Evolutionary conservation across 2,329 filamentous ascomycete species (phyloP).

Genomic region (Colletotrichum tabaci): DNA sequence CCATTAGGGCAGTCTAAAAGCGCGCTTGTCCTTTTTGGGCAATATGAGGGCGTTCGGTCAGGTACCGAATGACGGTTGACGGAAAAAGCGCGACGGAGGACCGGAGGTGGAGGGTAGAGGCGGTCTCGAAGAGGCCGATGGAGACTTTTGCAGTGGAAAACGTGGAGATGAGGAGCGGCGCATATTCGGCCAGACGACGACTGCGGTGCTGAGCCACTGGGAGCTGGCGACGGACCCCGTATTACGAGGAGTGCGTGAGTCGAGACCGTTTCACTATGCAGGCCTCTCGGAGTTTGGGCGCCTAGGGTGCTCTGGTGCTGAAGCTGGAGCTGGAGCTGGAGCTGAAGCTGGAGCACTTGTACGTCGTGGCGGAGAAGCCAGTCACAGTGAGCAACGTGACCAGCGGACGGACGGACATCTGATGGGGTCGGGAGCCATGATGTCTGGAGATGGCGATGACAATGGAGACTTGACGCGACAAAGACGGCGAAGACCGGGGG

Average conservation of each 20-base stretch:
- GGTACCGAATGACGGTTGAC: constrained; percentile 41
- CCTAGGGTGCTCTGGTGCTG: no score
- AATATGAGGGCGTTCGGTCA: constrained; percentile 32
- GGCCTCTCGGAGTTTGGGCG: no score
- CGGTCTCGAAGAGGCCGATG: constrained; percentile 26
- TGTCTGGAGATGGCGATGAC: no score
- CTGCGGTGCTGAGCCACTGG: constrained; percentile 14
- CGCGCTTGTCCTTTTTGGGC: constrained; percentile 8
- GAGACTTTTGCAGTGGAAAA: constrained; percentile 29
- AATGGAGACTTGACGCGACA: neutral
- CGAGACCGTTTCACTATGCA: neutral
- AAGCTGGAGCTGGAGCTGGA: no score
- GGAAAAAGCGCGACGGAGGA: constrained; percentile 38
- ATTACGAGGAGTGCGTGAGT: neutral
- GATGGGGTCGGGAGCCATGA: neutral
- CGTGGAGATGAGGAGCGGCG: constrained; percentile 39
- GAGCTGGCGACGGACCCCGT: constrained; percentile 9
- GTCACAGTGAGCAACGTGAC: constrained; percentile 2
- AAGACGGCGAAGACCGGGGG: constrained; percentile 6
- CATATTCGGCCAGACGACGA: constrained; percentile 38
- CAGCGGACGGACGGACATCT: constrained; percentile 11
- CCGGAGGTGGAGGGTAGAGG: constrained; percentile 14
- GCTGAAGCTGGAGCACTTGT: no score
- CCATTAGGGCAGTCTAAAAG: neutral
- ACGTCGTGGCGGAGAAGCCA: neutral